Percentiles rank a stretch among this genome's conserved stretches.
Conservation (phyloP, 306 rosid genomes). For the Castanospermum australe region DNA sequence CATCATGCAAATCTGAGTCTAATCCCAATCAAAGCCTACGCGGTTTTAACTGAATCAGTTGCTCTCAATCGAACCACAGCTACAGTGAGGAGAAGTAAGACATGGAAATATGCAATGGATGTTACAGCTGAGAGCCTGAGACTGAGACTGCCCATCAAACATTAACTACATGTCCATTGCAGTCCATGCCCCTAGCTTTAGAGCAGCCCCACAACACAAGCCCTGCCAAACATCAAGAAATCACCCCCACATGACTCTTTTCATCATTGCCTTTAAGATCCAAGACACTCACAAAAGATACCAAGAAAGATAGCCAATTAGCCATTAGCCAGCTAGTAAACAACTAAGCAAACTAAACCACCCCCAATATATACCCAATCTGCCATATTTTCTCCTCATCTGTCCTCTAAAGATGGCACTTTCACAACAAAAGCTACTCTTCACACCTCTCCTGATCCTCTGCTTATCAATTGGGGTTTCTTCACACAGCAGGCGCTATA, state of each 20-base stretch:
- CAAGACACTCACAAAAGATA: constrained; percentile 33
- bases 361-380: constrained; percentile 42
- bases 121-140: constrained; percentile 10
- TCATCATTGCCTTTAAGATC: constrained; percentile 37
- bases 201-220: constrained; percentile 43
- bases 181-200: constrained; percentile 35
- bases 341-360: constrained; percentile 66
- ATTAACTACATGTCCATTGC: constrained; percentile 19
- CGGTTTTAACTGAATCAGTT: constrained; percentile 19
- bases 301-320: constrained; percentile 34
- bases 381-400: constrained; percentile 16
- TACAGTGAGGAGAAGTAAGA: constrained; percentile 21
- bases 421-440: constrained; percentile 32
- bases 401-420: constrained; percentile 47
- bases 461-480: constrained; percentile 49
- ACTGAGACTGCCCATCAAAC: constrained; percentile 33
- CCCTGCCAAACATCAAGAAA: constrained; percentile 52
- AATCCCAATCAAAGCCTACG: constrained; percentile 21
- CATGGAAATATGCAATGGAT: constrained; percentile 26
- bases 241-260: constrained; percentile 48
- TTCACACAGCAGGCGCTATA: constrained; percentile 44
- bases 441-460: constrained; percentile 37
- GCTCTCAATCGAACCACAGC: constrained; percentile 33
- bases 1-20: constrained; percentile 7
- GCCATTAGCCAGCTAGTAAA: constrained; percentile 67